Percentiles rank a stretch among this genome's conserved stretches.
These are phyloP conservation scores for Pichia sp. DNA, from an alignment of 1,139 yeast species.

Conservation along the genomic window DNA sequence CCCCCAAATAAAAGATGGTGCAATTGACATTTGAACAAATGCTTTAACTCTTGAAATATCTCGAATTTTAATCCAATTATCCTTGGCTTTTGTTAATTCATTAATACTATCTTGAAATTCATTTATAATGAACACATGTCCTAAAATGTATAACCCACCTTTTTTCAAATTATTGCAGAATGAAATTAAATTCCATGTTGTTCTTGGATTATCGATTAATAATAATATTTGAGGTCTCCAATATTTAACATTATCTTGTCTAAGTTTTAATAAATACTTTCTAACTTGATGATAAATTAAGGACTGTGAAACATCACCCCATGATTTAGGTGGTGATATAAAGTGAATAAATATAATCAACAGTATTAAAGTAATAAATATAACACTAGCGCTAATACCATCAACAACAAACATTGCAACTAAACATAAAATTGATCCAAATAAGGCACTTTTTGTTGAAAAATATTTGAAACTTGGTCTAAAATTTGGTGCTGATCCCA, in stretches of 20 bases:
- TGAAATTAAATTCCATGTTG: constrained; percentile 86
- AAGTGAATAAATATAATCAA: constrained; percentile 78
- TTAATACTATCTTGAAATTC: constrained; percentile 51
- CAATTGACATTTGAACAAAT: constrained; percentile 85
- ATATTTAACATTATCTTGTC: constrained; percentile 89
- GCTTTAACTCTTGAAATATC: constrained; percentile 79
- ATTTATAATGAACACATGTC: constrained; percentile 70
- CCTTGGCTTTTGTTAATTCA: constrained; percentile 64
- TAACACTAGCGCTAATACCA: constrained; percentile 75
- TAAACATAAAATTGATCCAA: constrained; percentile 64
- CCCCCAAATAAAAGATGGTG: constrained; percentile 93
- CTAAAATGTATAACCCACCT: constrained; percentile 87
- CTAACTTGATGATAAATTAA: constrained; percentile 93
- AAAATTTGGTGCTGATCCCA: constrained; percentile 94
- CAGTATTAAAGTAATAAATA: constrained; percentile 57
- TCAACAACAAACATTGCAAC: constrained; percentile 92
- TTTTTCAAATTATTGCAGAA: constrained; percentile 92
- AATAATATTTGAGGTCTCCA: constrained; percentile 95
- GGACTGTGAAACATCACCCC: constrained; percentile 97
- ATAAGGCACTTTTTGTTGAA: constrained; percentile 70
- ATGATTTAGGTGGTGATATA: constrained; percentile 86
- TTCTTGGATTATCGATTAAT: constrained; percentile 82
- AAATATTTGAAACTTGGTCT: constrained; percentile 90
- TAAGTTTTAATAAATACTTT: constrained; percentile 71
- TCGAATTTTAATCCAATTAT: constrained; percentile 78